Conservation (phyloP, 768 basidiomycete species). For the Suillus weaverae region DNA sequence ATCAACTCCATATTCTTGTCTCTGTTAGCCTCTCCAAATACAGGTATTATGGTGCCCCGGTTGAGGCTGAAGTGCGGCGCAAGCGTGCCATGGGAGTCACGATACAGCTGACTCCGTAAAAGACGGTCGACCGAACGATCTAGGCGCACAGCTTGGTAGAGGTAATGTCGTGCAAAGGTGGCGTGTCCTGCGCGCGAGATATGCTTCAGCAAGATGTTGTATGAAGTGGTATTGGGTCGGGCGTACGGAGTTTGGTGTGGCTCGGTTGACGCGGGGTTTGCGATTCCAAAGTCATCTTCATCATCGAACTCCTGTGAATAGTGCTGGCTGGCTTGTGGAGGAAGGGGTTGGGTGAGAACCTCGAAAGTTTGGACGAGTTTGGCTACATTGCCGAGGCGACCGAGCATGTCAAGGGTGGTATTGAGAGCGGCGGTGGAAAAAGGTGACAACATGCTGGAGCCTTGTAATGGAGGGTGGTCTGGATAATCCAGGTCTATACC, state of each 20-base stretch:
- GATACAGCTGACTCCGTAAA: constrained; percentile 35
- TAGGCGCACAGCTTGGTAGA: constrained; percentile 49
- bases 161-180: constrained; percentile 65
- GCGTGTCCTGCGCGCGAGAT: constrained; percentile 48
- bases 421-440: constrained; percentile 71
- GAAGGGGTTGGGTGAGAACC: constrained; percentile 71
- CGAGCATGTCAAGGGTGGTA: constrained; percentile 70
- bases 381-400: constrained; percentile 56
- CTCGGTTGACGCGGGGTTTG: constrained; percentile 37
- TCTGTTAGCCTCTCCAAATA: constrained; percentile 58
- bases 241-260: constrained; percentile 44
- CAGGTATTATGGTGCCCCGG: constrained; percentile 54
- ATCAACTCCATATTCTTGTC: constrained; percentile 59
- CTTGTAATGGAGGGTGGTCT: constrained; percentile 52
- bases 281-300: constrained; percentile 55
- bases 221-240: constrained; percentile 66
- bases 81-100: constrained; percentile 33
- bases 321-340: constrained; percentile 44
- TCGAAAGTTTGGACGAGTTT: constrained; percentile 77
- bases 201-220: constrained; percentile 60
- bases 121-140: constrained; percentile 39
- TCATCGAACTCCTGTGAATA: constrained; percentile 62
- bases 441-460: constrained; percentile 35
- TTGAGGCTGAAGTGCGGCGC: constrained; percentile 59
- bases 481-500: constrained; percentile 77